Evolutionary conservation across 768 basidiomycete species (phyloP).

Genomic region (Leccinum pellstonianum): DNA sequence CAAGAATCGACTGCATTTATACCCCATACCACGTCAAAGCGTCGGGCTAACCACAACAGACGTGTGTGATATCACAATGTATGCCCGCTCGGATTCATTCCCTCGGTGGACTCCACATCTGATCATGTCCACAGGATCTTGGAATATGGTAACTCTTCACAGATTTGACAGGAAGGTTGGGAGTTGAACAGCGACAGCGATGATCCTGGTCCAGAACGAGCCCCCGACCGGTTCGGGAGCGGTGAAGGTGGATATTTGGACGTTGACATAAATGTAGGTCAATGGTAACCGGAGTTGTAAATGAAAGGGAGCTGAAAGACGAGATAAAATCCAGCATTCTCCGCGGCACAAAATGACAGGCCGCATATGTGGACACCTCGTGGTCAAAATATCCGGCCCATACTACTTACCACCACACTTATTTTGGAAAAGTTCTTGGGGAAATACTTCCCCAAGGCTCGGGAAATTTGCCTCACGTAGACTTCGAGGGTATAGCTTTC

Average conservation of each 20-base stretch:
- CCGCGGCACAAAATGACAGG: no score
- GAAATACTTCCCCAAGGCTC: no score
- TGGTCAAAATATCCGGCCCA: constrained; percentile 4
- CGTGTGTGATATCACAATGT: neutral
- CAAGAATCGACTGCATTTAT: constrained; percentile 19
- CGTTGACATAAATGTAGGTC: no score
- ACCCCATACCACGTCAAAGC: constrained; percentile 19
- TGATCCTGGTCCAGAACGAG: constrained; percentile 4
- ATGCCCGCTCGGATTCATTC: neutral
- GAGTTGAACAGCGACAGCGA: constrained; percentile 5
- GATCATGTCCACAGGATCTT: constrained; percentile 13
- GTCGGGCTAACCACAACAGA: constrained; percentile 1
- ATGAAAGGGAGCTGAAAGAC: no score
- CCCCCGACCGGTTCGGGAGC: neutral
- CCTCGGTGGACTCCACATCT: neutral
- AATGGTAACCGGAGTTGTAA: no score
- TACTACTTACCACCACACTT: neutral
- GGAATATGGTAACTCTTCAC: neutral
- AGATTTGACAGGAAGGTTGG: neutral
- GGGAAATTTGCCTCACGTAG: no score
- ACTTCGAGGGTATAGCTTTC: no score
- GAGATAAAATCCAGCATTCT: no score
- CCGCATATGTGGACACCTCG: neutral
- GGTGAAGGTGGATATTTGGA: no score
- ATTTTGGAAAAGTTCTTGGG: no score